Evolutionary conservation across 2,329 filamentous ascomycete species (phyloP), one percentile per base, ranked within the genome.

Genomic region (Emmonsiellopsis sp.): DNA sequence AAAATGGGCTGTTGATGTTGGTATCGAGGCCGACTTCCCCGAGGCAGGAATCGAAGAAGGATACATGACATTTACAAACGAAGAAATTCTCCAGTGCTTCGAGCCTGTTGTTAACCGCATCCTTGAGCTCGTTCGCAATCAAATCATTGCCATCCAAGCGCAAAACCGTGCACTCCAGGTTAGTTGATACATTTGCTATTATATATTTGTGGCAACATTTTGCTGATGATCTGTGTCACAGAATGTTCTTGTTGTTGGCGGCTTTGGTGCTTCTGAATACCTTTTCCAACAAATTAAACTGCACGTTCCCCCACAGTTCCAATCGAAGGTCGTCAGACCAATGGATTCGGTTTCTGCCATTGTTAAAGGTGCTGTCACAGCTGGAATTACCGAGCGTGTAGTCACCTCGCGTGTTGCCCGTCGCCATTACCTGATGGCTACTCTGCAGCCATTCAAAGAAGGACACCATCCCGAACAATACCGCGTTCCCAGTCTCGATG

Each of bases 41-140:
- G 93, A 97, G 68, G 93, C 93, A 34, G 91, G 90, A 62, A 97
- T 98, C 62, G 93, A 97, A 74, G 93, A 98, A 73, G 92, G 93
- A 50, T 97, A 96, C 77, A 98, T 98, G 93, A 97, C 92, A 2
- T 98, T 98, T 70, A 97, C 91, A 57, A 97, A 98, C 69, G 93
- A 97, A 74, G 93, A 98, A 73, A 97, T 98, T 64, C 79, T 98
- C 62, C 92, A 97, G 75, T 97, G 93, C 76, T 98, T 97, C 70
- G 92, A 97, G 77, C 93, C 93, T 10, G 93, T 98, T 8, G 92
- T 97, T 53, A 96, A 97, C 77, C 82, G 93, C 54, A 97, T 98
- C 68, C 76, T 97, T 62, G 93, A 97, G 73, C 81, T 97, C 59
- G 93, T 97, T 56, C 82, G 92, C 61, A 97, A 97, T 73, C 93